phyloP scores from a whole-genome alignment of 805 yeast genomes.

The Monosporozyma unispora region DNA sequence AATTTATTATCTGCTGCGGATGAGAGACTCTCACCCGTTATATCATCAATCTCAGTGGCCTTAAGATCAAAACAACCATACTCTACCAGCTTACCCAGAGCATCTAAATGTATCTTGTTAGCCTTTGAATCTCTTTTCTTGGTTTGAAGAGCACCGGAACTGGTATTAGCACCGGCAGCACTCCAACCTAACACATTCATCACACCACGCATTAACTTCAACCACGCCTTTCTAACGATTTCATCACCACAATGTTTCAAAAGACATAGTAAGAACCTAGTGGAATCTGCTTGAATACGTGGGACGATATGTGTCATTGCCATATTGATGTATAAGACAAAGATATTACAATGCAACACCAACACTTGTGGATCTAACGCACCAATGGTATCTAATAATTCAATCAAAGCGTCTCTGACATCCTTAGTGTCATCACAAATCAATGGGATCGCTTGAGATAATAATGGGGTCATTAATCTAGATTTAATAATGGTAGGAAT shows the following conservation, averaged over 20 bases:
- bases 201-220: constrained; percentile 57
- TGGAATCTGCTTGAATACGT: constrained; percentile 65
- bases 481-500: constrained; percentile 37
- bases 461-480: constrained; percentile 24
- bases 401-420: constrained; percentile 52
- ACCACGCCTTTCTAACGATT: constrained; percentile 55
- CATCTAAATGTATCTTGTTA: constrained; percentile 29
- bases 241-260: constrained; percentile 47
- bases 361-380: constrained; percentile 44
- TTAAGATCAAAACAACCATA: constrained; percentile 29
- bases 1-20: constrained; percentile 29
- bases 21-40: background rate
- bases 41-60: background rate
- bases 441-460: constrained; percentile 25
- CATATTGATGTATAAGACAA: constrained; percentile 70
- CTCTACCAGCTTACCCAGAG: constrained; percentile 36
- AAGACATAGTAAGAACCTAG: constrained; percentile 54
- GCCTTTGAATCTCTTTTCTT: constrained; percentile 18
- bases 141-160: constrained; percentile 16
- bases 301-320: constrained; percentile 91
- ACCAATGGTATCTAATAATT: constrained; percentile 41
- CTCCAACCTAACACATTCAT: constrained; percentile 74
- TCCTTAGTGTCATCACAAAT: constrained; percentile 49
- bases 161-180: constrained; percentile 13
- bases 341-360: constrained; percentile 48